Evolutionary conservation across 1,284 basidiomycete genomes (phyloP).

Genomic region (Cryptococcus sp.): DNA sequence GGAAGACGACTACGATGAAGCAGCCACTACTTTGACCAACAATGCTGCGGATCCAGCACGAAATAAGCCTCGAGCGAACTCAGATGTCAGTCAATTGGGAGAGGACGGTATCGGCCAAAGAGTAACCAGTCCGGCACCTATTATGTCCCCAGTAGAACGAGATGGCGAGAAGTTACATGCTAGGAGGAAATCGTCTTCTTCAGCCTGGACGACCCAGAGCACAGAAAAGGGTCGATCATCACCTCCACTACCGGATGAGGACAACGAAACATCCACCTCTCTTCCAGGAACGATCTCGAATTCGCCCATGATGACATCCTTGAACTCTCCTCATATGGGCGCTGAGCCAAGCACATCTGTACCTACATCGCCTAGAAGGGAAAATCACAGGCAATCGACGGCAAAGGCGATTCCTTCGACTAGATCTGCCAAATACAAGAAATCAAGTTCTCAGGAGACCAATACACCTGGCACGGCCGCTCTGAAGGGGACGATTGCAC

Average conservation of each 20-base stretch:
- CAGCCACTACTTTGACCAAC: conserved; percentile 19
- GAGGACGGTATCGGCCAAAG: conserved; percentile 14
- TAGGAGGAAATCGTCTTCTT: background rate
- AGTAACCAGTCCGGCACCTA: conserved; percentile 3
- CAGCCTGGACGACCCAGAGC: background rate
- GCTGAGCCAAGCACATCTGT: background rate
- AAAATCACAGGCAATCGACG: background rate
- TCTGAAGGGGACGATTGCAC: conserved; percentile 59
- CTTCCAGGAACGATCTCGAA: conserved; percentile 3
- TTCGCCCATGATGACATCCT: background rate
- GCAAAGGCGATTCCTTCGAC: background rate
- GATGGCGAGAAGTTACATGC: background rate
- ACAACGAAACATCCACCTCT: background rate
- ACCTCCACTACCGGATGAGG: background rate
- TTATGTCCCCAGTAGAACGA: background rate
- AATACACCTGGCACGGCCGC: conserved; percentile 1
- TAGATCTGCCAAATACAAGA: background rate
- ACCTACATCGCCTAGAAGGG: background rate
- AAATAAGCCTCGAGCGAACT: conserved; percentile 36
- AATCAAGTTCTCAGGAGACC: background rate
- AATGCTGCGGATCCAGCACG: background rate
- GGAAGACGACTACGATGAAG: conserved; percentile 44
- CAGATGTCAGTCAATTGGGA: conserved; percentile 45
- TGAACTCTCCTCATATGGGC: background rate
- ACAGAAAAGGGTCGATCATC: background rate